These are phyloP conservation scores for Phialocephala subalpina DNA, from an alignment of 2,329 filamentous ascomycete species.

Conservation along the genomic window DNA sequence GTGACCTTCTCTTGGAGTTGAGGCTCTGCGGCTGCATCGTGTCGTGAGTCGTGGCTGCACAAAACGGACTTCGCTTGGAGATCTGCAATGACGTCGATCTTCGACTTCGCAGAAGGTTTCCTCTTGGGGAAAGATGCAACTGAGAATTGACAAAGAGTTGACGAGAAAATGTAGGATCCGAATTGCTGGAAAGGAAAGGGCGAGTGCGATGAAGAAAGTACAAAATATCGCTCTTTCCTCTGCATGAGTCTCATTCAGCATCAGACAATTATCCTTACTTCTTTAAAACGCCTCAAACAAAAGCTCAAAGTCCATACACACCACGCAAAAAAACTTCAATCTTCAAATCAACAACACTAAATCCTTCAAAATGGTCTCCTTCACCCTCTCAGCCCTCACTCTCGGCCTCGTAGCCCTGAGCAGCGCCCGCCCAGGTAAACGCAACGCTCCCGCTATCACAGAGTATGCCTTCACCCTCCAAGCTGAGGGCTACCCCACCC, in stretches of 20 bases:
- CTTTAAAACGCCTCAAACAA: background rate
- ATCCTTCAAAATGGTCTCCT: background rate
- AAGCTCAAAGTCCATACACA: background rate
- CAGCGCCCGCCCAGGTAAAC: background rate
- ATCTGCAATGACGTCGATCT: slow-evolving; percentile 4
- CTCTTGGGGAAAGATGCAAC: background rate
- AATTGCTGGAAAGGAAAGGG: background rate
- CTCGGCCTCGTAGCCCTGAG: slow-evolving; percentile 10
- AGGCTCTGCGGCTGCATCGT: background rate
- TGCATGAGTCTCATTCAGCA: background rate
- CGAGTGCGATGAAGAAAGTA: background rate
- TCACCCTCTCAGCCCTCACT: slow-evolving; percentile 8
- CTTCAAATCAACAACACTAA: background rate
- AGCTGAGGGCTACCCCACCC: slow-evolving; percentile 2
- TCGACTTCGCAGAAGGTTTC: background rate
- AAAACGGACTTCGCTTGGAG: background rate
- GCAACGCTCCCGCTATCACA: background rate
- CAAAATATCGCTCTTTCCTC: background rate
- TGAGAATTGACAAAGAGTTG: background rate
- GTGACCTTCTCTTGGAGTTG: background rate
- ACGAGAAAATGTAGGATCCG: background rate
- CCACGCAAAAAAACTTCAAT: background rate
- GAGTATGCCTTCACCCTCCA: background rate
- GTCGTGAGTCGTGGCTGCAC: background rate
- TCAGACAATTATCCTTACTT: background rate